Percentiles rank a stretch among this genome's conserved stretches.
Conservation (phyloP, 768 basidiomycete genomes). For the Xerocomellus dryophilus region DNA sequence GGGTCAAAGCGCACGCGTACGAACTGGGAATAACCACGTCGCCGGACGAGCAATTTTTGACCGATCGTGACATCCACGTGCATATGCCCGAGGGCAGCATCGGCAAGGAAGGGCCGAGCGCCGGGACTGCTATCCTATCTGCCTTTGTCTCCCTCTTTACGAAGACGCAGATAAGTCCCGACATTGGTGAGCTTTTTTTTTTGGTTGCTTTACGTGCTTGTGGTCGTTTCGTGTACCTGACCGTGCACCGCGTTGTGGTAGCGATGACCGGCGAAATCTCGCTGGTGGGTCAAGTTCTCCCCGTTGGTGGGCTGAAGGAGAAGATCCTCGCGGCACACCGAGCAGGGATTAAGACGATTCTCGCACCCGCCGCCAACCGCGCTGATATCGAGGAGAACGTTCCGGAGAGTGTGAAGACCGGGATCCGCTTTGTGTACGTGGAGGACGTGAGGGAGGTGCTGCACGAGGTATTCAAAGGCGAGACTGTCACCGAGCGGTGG, state of each 20-base stretch:
- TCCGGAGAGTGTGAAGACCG: constrained; percentile 91
- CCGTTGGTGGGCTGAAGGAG: constrained; percentile 94
- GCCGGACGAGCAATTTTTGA: constrained; percentile 72
- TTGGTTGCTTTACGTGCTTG: neutral
- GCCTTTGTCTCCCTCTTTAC: constrained; percentile 93
- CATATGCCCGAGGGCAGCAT: constrained; percentile 97
- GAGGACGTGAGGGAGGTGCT: constrained; percentile 90
- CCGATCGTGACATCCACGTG: constrained; percentile 86
- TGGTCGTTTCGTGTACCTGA: neutral
- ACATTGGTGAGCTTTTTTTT: constrained; percentile 65
- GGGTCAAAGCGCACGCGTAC: constrained; percentile 88
- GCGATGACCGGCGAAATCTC: constrained; percentile 99
- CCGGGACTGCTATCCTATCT: constrained; percentile 89
- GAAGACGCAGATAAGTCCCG: constrained; percentile 75
- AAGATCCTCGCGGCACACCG: constrained; percentile 97
- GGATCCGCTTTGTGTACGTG: constrained; percentile 93
- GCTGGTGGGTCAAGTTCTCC: constrained; percentile 91
- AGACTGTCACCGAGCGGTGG: constrained; percentile 59
- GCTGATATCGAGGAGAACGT: constrained; percentile 98
- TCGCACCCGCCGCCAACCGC: constrained; percentile 84
- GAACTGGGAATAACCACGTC: constrained; percentile 81
- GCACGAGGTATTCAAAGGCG: constrained; percentile 76
- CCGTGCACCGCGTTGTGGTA: constrained; percentile 27
- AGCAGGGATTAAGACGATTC: constrained; percentile 90
- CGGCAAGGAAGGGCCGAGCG: constrained; percentile 94